Base-by-base conservation (phyloP, 768 basidiomycete species). In the Boletus eberwhitei region DNA sequence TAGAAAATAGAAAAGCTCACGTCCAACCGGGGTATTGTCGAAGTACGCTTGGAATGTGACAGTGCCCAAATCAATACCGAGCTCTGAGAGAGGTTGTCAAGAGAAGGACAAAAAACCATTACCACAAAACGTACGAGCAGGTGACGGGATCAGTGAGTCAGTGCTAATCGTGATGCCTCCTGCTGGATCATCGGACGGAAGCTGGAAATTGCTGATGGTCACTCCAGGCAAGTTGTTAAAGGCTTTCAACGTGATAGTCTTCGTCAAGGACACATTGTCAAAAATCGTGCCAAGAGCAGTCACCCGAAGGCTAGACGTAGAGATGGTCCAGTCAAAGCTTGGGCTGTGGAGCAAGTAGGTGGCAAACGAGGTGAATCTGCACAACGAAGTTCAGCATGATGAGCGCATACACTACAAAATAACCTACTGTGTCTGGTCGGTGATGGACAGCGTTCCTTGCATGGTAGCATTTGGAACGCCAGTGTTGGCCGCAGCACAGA, bases 121-220 rank as follows among this genome's bases (percentile, higher is more conserved):
- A 38, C 36, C 16, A 49, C 8, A 43, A n/a, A 16, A 81, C 85
- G 38, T 52, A 86, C 85, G 85, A 60, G 85, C 77, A 54, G 79
- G 73, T 14, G 87, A 88, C 12, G 85, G 85, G 57, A 88, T 87
- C 21, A 70, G 52, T 0, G 85, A 79, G 64, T 86, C 84, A 5
- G 85, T 86, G 59, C 84, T 84, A 48, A 88, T 83, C 48, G 80
- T 80, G 54, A 88, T 88, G 29, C 87, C 86, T 51, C 86, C 87
- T 35, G 78, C 79, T 40, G 83, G 77, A 60, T 85, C 82, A 58
- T 88, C 85, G 4, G 79, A 78, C 1, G 87, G 87, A 52, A 88
- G 74, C 63, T 83, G 72, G 74, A 88, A 88, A 70, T 87, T 84
- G 57, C 76, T 81, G 64, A 89, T 86, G 7, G 80, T 83, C 40